phyloP scores from a whole-genome alignment of 805 yeast genomes.

The Wickerhamiella domercqiae region DNA sequence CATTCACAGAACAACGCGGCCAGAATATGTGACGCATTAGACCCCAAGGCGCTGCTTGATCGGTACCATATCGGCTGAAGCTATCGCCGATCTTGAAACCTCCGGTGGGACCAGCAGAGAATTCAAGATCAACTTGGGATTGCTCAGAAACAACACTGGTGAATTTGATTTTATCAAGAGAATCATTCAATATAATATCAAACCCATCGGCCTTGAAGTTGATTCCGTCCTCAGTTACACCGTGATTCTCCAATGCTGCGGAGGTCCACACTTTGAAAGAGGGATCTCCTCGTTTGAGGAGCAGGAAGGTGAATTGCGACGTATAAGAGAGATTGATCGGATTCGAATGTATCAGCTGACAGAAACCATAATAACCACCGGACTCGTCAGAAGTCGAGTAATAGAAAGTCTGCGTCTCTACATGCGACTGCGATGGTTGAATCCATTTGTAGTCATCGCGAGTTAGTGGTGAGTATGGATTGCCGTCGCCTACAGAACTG shows the following conservation, averaged over 20 bases:
- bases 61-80: constrained; percentile 71
- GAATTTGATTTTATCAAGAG: constrained; percentile 34
- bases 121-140: constrained; percentile 51
- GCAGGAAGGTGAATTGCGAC: constrained; percentile 85
- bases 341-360: constrained; percentile 87
- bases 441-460: constrained; percentile 63
- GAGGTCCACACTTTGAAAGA: constrained; percentile 71
- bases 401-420: constrained; percentile 90
- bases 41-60: constrained; percentile 83
- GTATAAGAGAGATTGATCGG: constrained; percentile 66
- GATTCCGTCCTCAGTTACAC: constrained; percentile 40
- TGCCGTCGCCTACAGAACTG: constrained; percentile 34
- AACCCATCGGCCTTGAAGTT: constrained; percentile 68
- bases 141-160: constrained; percentile 53
- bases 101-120: constrained; percentile 48
- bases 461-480: constrained; percentile 44
- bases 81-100: constrained; percentile 83
- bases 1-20: constrained; percentile 72
- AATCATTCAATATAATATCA: constrained; percentile 44
- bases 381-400: constrained; percentile 37
- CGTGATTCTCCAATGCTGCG: constrained; percentile 68
- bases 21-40: constrained; percentile 90
- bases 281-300: constrained; percentile 38
- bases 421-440: constrained; percentile 67
- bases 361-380: constrained; percentile 61